Evolutionary conservation across 345 rosid genomes (phyloP), one percentile per base, ranked within the genome.

Genomic region (Cardamine occulta): DNA sequence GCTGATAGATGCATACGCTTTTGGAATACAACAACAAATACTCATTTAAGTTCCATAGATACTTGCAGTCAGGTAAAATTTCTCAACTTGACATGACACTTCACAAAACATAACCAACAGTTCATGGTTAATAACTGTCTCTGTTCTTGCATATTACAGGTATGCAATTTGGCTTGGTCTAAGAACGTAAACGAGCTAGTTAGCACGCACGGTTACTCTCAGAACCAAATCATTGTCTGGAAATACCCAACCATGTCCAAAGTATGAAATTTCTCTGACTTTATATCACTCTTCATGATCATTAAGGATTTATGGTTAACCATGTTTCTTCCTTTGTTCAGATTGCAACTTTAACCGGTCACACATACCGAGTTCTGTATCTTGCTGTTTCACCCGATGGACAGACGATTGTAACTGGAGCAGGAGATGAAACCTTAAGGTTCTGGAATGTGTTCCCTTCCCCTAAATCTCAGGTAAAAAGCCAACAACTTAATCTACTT

Each of bases 381-480:
- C 98, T 94, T 76, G 98, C 98, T 34, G 88, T 94, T 66, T 94
- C 98, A 62, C 98, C 98, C 0, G 99, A 95, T 70, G 99, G 99
- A 79, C 97, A 95, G 96, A 95, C 96, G 4, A 95, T 95, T 29
- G 99, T 93, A 69, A 95, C 99, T 0, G 99, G 99, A 81, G 98
- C 99, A 52, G 99, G 99, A 66, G 98, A 95, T 76, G 99, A 95
- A 79, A 95, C 99, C 6, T 86, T 92, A 55, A 82, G 98, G 81
- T 95, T 95, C 83, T 95, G 99, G 99, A 92, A 89, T 21, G 98
- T 95, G 53, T 95, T 95, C 77, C 99, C 98, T 24, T 90, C 96
- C 73, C 97, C 93, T 0, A 95, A 92, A 82, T 92, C 94, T 64
- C 97, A 89, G 96, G 98, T 89, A 77, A 68, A 21, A 21, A 13